phyloP scores from a whole-genome alignment of 495 filamentous ascomycete species.

The Cercophora newfieldiana region DNA sequence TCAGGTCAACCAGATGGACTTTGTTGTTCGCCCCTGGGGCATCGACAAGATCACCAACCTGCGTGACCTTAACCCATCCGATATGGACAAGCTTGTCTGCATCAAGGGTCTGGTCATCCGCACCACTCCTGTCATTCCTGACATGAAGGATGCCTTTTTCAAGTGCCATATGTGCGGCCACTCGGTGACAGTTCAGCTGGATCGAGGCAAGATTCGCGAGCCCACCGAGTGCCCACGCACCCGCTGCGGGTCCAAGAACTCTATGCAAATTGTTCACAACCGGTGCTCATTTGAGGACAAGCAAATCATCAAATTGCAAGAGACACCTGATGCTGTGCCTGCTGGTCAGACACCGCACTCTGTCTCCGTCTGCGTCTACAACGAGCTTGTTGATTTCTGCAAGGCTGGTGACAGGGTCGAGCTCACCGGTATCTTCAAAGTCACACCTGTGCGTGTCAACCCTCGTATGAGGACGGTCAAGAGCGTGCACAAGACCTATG shows the following conservation, averaged over 20 bases:
- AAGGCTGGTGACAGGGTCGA: slow-evolving; percentile 96
- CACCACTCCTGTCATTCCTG: slow-evolving; percentile 92
- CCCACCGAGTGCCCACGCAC: slow-evolving; percentile 85
- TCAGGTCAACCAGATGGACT: slow-evolving; percentile 68
- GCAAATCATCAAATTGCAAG: slow-evolving; percentile 97
- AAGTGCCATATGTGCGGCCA: slow-evolving; percentile 90
- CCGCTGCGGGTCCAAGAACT: slow-evolving; percentile 83
- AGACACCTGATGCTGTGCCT: slow-evolving; percentile 91
- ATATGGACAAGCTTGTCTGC: slow-evolving; percentile 94
- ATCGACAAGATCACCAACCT: slow-evolving; percentile 85
- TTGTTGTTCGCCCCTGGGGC: slow-evolving; percentile 88
- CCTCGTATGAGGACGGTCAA: slow-evolving; percentile 90
- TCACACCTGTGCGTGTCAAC: slow-evolving; percentile 92
- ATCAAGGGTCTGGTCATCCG: slow-evolving; percentile 97
- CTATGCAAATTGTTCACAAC: slow-evolving; percentile 98
- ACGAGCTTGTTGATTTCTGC: slow-evolving; percentile 95
- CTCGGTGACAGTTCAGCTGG: slow-evolving; percentile 84
- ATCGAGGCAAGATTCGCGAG: slow-evolving; percentile 94
- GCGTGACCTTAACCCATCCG: slow-evolving; percentile 89
- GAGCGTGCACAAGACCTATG: slow-evolving; percentile 94
- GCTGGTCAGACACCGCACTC: slow-evolving; percentile 98
- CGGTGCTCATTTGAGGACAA: slow-evolving; percentile 94
- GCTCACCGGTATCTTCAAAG: slow-evolving; percentile 95
- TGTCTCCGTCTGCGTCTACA: slow-evolving; percentile 93
- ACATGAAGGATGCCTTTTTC: slow-evolving; percentile 97